Evolutionary conservation across 2,329 filamentous ascomycete species (phyloP).

Genomic region (Phaeomoniella chlamydospora): DNA sequence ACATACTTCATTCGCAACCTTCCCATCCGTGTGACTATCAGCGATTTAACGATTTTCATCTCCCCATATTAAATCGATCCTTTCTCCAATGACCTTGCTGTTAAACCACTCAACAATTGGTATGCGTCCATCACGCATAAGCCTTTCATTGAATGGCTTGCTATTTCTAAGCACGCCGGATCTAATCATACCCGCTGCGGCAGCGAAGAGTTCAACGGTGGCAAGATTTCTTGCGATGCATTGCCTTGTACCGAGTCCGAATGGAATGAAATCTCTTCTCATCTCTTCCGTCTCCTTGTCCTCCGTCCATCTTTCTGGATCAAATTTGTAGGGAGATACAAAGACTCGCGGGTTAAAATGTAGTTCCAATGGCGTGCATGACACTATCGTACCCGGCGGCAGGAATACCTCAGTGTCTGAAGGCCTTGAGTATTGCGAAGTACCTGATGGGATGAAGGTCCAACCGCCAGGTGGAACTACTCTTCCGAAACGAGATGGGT

Average conservation of each 20-base stretch:
- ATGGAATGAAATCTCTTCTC: slow-evolving; percentile 30
- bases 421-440: background rate
- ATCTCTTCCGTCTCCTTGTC: slow-evolving; percentile 20
- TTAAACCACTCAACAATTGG: slow-evolving; percentile 45
- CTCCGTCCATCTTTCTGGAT: slow-evolving; percentile 34
- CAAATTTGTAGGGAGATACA: slow-evolving; percentile 25
- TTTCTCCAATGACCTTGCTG: slow-evolving; percentile 33
- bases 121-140: slow-evolving; percentile 13
- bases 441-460: slow-evolving; percentile 16
- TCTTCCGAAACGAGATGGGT: slow-evolving; percentile 34
- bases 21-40: no score
- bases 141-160: slow-evolving; percentile 20
- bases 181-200: slow-evolving; percentile 26
- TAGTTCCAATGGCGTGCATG: slow-evolving; percentile 28
- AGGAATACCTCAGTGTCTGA: slow-evolving; percentile 16
- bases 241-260: slow-evolving; percentile 31
- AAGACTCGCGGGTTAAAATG: slow-evolving; percentile 31
- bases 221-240: slow-evolving; percentile 38
- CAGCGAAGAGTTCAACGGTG: slow-evolving; percentile 26
- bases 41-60: no score
- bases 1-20: background rate
- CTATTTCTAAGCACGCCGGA: slow-evolving; percentile 30
- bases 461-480: slow-evolving; percentile 26
- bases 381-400: slow-evolving; percentile 30
- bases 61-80: slow-evolving; percentile 20